Evolutionary conservation across 176 grass and related monocot species (phyloP).

Genomic region (Melocanna baccifera): DNA sequence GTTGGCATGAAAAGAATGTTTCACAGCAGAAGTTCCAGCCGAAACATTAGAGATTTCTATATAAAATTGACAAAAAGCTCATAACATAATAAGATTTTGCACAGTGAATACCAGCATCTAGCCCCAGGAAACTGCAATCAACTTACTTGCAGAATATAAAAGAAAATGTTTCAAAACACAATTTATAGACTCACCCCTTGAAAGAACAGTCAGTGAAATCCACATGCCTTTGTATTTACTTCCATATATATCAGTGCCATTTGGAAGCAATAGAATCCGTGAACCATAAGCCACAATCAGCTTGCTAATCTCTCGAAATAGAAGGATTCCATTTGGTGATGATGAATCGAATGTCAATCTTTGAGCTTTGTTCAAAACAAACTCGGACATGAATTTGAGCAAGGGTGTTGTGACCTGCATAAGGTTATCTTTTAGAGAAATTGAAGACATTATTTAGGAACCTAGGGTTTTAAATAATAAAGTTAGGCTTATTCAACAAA

Average conservation of each 20-base stretch:
- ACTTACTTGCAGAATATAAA: neutral
- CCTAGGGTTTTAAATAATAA: neutral
- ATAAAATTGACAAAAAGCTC: neutral
- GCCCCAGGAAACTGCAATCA: neutral
- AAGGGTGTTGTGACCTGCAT: slow-evolving; percentile 93
- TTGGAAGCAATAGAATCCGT: slow-evolving; percentile 85
- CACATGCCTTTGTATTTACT: slow-evolving; percentile 99
- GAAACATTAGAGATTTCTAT: neutral
- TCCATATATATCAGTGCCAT: slow-evolving; percentile 70
- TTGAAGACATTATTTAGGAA: slow-evolving; percentile 14
- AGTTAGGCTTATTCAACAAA: slow-evolving; percentile 8
- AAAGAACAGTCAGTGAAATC: slow-evolving; percentile 82
- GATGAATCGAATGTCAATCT: slow-evolving; percentile 95
- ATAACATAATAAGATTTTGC: neutral
- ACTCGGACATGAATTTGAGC: slow-evolving; percentile 92
- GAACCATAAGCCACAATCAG: slow-evolving; percentile 94
- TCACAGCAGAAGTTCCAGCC: neutral
- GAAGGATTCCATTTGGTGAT: slow-evolving; percentile 98
- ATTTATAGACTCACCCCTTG: slow-evolving; percentile 68
- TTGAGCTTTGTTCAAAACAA: slow-evolving; percentile 97
- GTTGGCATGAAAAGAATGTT: neutral
- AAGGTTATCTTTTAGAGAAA: slow-evolving; percentile 19
- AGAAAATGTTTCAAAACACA: slow-evolving; percentile 16
- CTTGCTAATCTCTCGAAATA: slow-evolving; percentile 98
- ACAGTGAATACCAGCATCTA: neutral